Evolutionary conservation across 345 rosid genomes (phyloP).

Genomic region (Excoecaria cochinchinensis): DNA sequence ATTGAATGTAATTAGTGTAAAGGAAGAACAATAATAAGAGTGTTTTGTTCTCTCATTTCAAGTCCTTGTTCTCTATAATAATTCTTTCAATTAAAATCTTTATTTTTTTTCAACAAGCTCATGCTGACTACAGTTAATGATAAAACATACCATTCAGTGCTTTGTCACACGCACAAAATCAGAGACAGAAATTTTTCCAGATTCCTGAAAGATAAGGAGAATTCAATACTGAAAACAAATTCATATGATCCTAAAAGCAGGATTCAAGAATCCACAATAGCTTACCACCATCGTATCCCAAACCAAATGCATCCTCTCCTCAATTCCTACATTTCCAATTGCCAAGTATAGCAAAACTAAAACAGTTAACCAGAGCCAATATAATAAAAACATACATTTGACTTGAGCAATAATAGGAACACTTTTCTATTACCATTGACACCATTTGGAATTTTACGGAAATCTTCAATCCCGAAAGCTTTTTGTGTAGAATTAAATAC

Average conservation of each 20-base stretch:
- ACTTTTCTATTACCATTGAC: conserved; percentile 65
- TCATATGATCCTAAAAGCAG: background rate
- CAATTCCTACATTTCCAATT: conserved; percentile 57
- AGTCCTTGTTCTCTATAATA: no score
- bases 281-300: conserved; percentile 99
- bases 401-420: conserved; percentile 20
- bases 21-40: no score
- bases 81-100: no score
- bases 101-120: no score
- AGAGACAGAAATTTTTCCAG: conserved; percentile 64
- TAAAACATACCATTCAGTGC: conserved; percentile 65
- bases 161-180: conserved; percentile 75
- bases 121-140: no score
- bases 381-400: background rate
- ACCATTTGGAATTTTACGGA: conserved; percentile 91
- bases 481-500: conserved; percentile 85
- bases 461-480: conserved; percentile 77
- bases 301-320: conserved; percentile 96
- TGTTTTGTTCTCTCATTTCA: no score
- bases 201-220: conserved; percentile 43
- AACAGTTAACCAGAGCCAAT: conserved; percentile 6
- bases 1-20: no score
- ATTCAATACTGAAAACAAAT: conserved; percentile 1
- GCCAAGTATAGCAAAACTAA: conserved; percentile 11
- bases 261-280: background rate